A percentile compares a stretch with the other conserved stretches of the same genome.
phyloP scores from a whole-genome alignment of 148 eudicot genomes.

The Suaeda aralocaspica region DNA sequence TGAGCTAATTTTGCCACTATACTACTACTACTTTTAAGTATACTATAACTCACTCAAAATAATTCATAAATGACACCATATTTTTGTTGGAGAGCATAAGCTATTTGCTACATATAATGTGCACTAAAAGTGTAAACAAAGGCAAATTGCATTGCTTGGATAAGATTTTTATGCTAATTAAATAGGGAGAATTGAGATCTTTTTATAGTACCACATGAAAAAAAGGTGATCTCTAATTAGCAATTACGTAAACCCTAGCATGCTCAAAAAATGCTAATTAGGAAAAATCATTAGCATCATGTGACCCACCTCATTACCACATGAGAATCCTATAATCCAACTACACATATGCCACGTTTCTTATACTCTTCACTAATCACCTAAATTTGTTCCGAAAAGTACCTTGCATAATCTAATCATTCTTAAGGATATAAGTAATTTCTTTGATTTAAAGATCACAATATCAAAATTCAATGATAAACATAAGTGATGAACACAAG shows the following conservation, averaged over 20 bases:
- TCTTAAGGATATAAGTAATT: not conserved
- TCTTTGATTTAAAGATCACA: not conserved
- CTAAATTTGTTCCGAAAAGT: conserved; percentile 7
- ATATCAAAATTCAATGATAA: too few species aligned
- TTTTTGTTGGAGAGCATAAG: not conserved
- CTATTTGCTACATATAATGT: not conserved
- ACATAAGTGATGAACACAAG: too few species aligned
- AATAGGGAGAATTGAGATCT: conserved; percentile 11
- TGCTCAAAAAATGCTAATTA: conserved; percentile 13
- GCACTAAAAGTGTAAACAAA: not conserved
- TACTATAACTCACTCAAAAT: not conserved
- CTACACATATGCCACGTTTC: conserved; percentile 12
- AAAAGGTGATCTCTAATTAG: not conserved
- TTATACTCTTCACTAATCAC: not conserved
- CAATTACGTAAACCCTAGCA: conserved; percentile 10
- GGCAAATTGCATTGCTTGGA: conserved; percentile 10
- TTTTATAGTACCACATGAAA: conserved; percentile 4
- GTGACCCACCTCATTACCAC: conserved; percentile 27
- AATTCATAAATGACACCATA: conserved; percentile 3
- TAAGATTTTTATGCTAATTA: conserved; percentile 12
- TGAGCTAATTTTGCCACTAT: not conserved
- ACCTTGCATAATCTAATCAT: not conserved
- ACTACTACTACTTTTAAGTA: too few species aligned
- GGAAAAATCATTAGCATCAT: conserved; percentile 21
- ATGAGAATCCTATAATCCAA: conserved; percentile 13